Conservation (phyloP, 495 filamentous ascomycete genomes). For the Penicillium alfredii region DNA sequence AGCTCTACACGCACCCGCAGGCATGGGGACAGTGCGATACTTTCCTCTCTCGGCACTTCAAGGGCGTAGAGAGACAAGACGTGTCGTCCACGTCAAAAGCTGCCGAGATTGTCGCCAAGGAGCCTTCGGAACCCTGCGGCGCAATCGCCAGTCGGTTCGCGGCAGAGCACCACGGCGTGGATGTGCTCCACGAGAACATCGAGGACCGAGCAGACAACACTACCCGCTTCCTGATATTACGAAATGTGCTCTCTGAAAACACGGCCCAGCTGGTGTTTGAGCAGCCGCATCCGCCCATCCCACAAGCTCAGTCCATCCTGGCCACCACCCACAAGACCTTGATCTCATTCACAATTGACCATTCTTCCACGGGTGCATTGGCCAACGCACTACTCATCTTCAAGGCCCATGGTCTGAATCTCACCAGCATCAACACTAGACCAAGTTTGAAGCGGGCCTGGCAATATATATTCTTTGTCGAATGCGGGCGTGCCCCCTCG, state of each 20-base stretch:
- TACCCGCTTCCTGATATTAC: constrained; percentile 80
- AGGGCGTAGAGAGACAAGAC: constrained; percentile 70
- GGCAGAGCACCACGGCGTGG: constrained; percentile 58
- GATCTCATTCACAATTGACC: constrained; percentile 74
- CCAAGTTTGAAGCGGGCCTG: constrained; percentile 71
- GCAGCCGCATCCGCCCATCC: constrained; percentile 6
- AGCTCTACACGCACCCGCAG: constrained; percentile 86
- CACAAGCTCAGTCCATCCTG: constrained; percentile 6
- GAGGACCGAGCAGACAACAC: constrained; percentile 81
- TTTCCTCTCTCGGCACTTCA: constrained; percentile 63
- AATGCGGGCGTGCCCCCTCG: constrained; percentile 58
- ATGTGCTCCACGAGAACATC: constrained; percentile 64
- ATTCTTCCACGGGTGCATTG: constrained; percentile 70
- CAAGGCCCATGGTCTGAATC: constrained; percentile 61
- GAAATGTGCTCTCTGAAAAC: constrained; percentile 35
- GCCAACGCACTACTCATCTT: constrained; percentile 78
- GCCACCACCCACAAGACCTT: constrained; percentile 57
- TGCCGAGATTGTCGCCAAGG: constrained; percentile 64
- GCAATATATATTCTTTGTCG: constrained; percentile 93
- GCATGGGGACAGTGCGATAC: constrained; percentile 85
- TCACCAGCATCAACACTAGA: constrained; percentile 85
- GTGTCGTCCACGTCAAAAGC: constrained; percentile 81
- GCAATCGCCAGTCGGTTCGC: constrained; percentile 75
- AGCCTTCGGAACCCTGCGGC: constrained; percentile 52
- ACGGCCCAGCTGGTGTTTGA: constrained; percentile 18